These are phyloP conservation scores for Stagonosporopsis cucurbitacearum DNA, from an alignment of 2,329 filamentous ascomycete species.

Conservation along the genomic window DNA sequence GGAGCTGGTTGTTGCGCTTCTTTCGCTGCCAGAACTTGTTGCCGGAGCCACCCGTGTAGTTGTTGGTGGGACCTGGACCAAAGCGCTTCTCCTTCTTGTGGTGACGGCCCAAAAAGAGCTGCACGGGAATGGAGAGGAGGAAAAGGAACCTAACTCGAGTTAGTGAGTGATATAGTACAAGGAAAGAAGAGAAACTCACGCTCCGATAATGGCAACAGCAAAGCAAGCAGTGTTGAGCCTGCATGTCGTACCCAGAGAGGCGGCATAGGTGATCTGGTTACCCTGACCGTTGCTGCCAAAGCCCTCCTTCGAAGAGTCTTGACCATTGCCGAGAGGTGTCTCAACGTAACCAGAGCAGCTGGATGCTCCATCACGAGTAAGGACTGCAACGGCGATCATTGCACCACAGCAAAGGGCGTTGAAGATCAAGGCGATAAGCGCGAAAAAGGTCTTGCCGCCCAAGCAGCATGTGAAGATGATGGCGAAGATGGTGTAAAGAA, in stretches of 20 bases:
- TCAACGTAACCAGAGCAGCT: slow-evolving; percentile 69
- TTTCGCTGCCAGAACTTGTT: slow-evolving; percentile 55
- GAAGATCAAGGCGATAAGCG: slow-evolving; percentile 74
- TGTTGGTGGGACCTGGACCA: slow-evolving; percentile 69
- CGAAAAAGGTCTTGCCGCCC: slow-evolving; percentile 74
- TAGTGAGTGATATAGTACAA: slow-evolving; percentile 13
- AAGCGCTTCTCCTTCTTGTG: slow-evolving; percentile 77
- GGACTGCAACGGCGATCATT: slow-evolving; percentile 81
- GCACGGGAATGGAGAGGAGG: slow-evolving; percentile 72
- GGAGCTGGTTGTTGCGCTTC: slow-evolving; percentile 45
- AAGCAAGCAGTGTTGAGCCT: slow-evolving; percentile 77
- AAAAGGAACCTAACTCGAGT: slow-evolving; percentile 69
- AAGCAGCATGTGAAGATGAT: slow-evolving; percentile 79
- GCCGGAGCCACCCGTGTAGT: slow-evolving; percentile 69
- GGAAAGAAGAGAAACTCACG: slow-evolving; percentile 60
- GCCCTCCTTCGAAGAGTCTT: slow-evolving; percentile 58
- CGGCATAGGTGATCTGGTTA: slow-evolving; percentile 53
- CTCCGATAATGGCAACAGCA: slow-evolving; percentile 77
- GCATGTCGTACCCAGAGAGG: slow-evolving; percentile 68
- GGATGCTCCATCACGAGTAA: slow-evolving; percentile 72
- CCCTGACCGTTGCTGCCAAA: slow-evolving; percentile 52
- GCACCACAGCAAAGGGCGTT: slow-evolving; percentile 77
- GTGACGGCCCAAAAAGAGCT: slow-evolving; percentile 71
- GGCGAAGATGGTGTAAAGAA: slow-evolving; percentile 76
- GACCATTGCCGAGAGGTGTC: slow-evolving; percentile 73